Conservation (phyloP, 2,329 filamentous ascomycete genomes). For the Colletotrichum siamense region DNA sequence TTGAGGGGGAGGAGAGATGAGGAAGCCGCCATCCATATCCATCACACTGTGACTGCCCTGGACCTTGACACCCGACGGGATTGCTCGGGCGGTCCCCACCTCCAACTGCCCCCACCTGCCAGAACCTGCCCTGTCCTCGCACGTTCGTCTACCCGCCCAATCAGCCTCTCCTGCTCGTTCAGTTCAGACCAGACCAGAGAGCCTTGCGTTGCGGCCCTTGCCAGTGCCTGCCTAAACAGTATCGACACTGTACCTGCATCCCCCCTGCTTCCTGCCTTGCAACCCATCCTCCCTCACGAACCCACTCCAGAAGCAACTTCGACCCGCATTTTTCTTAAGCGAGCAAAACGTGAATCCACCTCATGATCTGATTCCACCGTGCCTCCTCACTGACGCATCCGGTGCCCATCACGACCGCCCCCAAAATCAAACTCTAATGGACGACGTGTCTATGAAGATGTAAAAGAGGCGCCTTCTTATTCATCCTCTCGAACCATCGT, state of each 20-base stretch:
- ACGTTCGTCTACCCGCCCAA: not conserved
- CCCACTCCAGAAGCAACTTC: not conserved
- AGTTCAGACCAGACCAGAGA: no score
- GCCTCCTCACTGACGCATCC: not conserved
- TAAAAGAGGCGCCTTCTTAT: not conserved
- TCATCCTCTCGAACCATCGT: not conserved
- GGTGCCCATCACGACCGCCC: not conserved
- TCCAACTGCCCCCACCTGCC: not conserved
- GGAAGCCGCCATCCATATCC: not conserved
- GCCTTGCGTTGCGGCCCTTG: not conserved
- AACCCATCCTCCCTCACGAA: not conserved
- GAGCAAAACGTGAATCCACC: not conserved
- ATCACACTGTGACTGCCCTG: not conserved
- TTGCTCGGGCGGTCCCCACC: not conserved
- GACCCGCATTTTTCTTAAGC: not conserved
- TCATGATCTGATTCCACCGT: constrained; percentile 7
- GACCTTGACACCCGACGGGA: not conserved
- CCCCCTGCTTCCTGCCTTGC: not conserved
- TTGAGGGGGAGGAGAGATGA: not conserved
- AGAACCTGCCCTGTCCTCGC: not conserved
- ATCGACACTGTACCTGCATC: not conserved
- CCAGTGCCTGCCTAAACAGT: not conserved
- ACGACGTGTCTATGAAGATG: not conserved
- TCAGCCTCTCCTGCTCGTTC: not conserved
- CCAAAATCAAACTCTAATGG: not conserved